Percentiles rank a stretch among this genome's conserved stretches.
phyloP scores from a whole-genome alignment of 495 filamentous ascomycete species.

The Astrocystis sublimbata region DNA sequence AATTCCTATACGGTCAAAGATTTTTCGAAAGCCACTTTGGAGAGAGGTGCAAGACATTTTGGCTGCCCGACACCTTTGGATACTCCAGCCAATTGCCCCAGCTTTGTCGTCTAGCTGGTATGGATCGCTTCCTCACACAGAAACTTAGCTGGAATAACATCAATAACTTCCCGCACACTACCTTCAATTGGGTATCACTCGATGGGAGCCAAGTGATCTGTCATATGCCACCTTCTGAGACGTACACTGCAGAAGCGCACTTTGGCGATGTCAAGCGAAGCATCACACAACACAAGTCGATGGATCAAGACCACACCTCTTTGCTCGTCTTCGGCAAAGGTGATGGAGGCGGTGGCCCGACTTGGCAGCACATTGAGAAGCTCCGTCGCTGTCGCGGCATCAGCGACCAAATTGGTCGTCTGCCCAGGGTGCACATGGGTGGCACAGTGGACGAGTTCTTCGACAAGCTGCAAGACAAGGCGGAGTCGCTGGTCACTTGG shows the following conservation, averaged over 20 bases:
- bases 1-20: conserved; percentile 92
- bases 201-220: conserved; percentile 96
- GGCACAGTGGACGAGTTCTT: conserved; percentile 97
- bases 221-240: conserved; percentile 94
- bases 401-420: conserved; percentile 77
- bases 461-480: conserved; percentile 71
- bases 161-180: conserved; percentile 97
- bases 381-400: conserved; percentile 91
- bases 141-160: conserved; percentile 95
- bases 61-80: conserved; percentile 97
- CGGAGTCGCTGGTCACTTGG: conserved; percentile 87
- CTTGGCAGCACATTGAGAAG: conserved; percentile 92
- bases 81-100: conserved; percentile 95
- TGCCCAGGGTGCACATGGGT: conserved; percentile 88
- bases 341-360: conserved; percentile 93
- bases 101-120: conserved; percentile 85
- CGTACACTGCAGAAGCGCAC: conserved; percentile 90
- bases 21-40: conserved; percentile 95
- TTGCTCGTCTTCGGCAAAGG: conserved; percentile 94
- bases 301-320: conserved; percentile 86
- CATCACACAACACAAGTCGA: conserved; percentile 88
- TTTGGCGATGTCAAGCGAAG: conserved; percentile 95
- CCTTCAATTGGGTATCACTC: conserved; percentile 95
- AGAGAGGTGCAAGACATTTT: conserved; percentile 85
- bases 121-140: conserved; percentile 95